Conservation (phyloP, 148 eudicot species). For the Fagopyrum homotropicum region DNA sequence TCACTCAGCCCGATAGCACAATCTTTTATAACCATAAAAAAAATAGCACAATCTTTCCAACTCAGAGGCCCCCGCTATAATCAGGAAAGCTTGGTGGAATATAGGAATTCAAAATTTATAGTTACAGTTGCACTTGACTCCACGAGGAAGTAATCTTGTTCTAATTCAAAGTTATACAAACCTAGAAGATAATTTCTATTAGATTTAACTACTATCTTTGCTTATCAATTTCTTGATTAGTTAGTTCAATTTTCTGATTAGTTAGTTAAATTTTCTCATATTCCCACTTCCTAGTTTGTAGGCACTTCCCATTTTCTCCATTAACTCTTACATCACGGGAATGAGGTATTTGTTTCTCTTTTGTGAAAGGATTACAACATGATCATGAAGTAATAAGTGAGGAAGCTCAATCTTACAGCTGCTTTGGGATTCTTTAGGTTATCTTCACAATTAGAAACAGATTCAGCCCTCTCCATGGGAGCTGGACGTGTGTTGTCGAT, state of each 20-base stretch:
- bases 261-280: no score
- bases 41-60: neutral
- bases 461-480: slow-evolving; percentile 27
- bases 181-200: no score
- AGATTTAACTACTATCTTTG: no score
- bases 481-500: slow-evolving; percentile 12
- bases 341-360: no score
- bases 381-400: neutral
- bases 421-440: slow-evolving; percentile 30
- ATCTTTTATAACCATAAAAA: neutral
- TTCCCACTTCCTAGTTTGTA: no score
- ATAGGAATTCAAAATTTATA: neutral
- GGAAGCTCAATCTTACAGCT: slow-evolving; percentile 32
- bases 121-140: neutral
- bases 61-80: neutral
- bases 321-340: no score
- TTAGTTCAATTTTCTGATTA: no score
- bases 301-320: no score
- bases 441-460: slow-evolving; percentile 20
- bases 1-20: neutral
- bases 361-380: neutral
- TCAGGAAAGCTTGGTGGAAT: slow-evolving; percentile 1
- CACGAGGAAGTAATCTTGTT: neutral
- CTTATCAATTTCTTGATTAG: no score
- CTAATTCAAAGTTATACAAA: neutral